phyloP scores from a whole-genome alignment of 148 eudicot genomes.

The Fagopyrum homotropicum region DNA sequence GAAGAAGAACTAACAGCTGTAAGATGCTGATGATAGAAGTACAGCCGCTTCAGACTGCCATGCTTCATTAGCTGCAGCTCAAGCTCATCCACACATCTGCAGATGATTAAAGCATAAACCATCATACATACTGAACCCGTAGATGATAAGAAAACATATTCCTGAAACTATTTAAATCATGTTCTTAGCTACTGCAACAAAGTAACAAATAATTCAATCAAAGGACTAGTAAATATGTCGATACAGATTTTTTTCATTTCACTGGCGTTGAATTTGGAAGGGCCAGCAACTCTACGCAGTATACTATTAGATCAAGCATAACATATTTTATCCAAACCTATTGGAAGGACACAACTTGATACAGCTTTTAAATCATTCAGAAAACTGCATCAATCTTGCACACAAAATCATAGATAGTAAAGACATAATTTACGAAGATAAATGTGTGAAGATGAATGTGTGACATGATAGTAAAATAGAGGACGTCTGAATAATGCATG shows the following conservation, averaged over 20 bases:
- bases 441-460: slow-evolving; percentile 8
- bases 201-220: neutral
- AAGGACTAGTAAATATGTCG: neutral
- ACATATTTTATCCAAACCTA: neutral
- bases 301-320: neutral
- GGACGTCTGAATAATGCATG: neutral
- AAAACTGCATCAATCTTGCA: neutral
- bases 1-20: slow-evolving; percentile 61
- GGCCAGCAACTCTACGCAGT: neutral
- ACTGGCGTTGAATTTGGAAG: neutral
- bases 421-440: neutral
- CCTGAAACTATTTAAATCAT: neutral
- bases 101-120: slow-evolving; percentile 8
- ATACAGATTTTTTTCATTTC: neutral
- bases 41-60: slow-evolving; percentile 91
- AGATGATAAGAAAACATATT: slow-evolving; percentile 5
- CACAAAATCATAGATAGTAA: neutral
- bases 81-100: slow-evolving; percentile 97
- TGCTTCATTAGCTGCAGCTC: slow-evolving; percentile 87
- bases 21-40: slow-evolving; percentile 98
- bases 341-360: neutral
- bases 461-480: slow-evolving; percentile 1
- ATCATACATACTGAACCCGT: neutral
- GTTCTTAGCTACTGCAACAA: neutral
- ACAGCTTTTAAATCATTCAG: neutral